Evolutionary conservation across 345 rosid species (phyloP), one percentile per base, ranked within the genome.

Genomic region (Cochlearia excelsa): DNA sequence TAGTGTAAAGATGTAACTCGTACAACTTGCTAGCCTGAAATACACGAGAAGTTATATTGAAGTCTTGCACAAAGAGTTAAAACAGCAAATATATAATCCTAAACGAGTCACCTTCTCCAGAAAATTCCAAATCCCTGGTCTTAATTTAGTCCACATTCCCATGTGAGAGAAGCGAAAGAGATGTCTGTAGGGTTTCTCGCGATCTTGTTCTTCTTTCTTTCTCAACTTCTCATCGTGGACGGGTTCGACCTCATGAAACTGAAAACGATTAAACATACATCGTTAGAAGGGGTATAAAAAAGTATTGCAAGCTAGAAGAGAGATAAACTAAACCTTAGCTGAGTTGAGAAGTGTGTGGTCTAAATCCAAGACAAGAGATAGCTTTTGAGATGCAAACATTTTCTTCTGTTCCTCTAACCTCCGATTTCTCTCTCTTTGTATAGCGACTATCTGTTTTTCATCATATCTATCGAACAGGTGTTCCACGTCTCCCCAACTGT

Each of bases 91-190:
- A 51, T 31, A 56, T 49, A 26, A 2, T 9, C n/a, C 23, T 16
- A 33, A 33, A n/a, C n/a, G 3, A 23, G 66, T 64, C 49, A 82
- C 97, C 88, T 82, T 93, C 77, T 93, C 99, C 70, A 93, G 75
- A 59, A 93, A 89, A 61, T 81, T 89, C 99, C 99, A 93, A 49
- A 93, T 78, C 56, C 99, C 99, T 44, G 99, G 97, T 48, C 99
- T 83, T 82, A 93, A 54, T 74, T 93, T 93, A 26, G 99, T 93
- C 99, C 99, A 93, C 99, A 93, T 93, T 75, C 81, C 94, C 99
- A 93, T 93, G 75, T 89, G 91, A 30, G 87, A 75, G 64, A 93
- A 84, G 62, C 97, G 84, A 66, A 82, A 93, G 54, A 93, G 82
- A 76, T 93, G 99, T 66, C 95, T 83, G 26, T 65, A 69, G 51